These are phyloP conservation scores for Bimuria novae-zelandiae DNA, from an alignment of 2,329 filamentous ascomycete species.

Conservation along the genomic window DNA sequence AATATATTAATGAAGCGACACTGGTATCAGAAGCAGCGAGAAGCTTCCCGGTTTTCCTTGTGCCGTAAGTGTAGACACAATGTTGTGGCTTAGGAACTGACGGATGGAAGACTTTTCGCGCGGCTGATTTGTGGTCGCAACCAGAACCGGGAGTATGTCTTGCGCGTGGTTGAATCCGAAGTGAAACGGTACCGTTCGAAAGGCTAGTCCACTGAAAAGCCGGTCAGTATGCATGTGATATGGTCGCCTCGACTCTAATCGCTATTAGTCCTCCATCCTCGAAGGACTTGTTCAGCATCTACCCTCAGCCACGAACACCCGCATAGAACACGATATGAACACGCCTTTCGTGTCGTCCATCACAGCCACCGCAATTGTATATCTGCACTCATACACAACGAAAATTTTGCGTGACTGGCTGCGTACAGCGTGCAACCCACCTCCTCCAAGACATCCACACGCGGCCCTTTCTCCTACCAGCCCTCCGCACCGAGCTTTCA, in stretches of 20 bases:
- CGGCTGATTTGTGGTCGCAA: neutral
- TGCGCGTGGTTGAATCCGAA: neutral
- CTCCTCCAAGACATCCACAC: slow-evolving; percentile 7
- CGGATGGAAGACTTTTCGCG: neutral
- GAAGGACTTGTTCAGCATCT: neutral
- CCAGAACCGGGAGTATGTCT: neutral
- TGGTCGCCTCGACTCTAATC: neutral
- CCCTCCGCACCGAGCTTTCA: slow-evolving; percentile 1
- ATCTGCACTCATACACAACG: neutral
- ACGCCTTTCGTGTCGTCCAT: neutral
- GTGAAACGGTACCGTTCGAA: neutral
- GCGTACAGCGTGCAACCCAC: slow-evolving; percentile 1
- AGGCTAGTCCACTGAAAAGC: neutral
- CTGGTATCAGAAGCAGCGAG: neutral
- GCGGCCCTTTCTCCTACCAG: slow-evolving; percentile 1
- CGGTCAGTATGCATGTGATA: neutral
- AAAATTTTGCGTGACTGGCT: too few species aligned
- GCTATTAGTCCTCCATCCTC: neutral
- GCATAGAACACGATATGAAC: neutral
- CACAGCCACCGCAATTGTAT: neutral
- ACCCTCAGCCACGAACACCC: neutral
- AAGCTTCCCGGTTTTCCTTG: neutral
- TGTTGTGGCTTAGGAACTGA: neutral
- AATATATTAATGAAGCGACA: neutral
- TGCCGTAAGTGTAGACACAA: neutral